Percentiles rank a stretch among this genome's conserved stretches.
phyloP scores from a whole-genome alignment of 306 rosid species.

The Rubus idaeus region DNA sequence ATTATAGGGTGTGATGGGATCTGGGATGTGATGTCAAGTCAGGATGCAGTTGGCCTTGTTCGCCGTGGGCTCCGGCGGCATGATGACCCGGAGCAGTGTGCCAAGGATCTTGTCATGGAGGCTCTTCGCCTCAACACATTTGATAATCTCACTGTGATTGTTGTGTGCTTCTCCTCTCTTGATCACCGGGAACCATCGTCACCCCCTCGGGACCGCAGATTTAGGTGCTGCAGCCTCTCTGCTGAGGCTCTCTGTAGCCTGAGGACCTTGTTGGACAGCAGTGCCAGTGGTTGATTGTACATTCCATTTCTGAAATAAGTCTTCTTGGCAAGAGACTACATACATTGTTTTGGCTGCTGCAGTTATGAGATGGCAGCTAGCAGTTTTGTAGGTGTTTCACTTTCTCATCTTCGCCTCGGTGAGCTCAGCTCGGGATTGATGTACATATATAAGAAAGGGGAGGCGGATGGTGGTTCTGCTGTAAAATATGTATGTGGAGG shows the following conservation, averaged over 20 bases:
- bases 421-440: conserved; percentile 23
- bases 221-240: conserved; percentile 79
- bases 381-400: conserved; percentile 46
- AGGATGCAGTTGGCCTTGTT: conserved; percentile 79
- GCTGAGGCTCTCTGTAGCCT: conserved; percentile 87
- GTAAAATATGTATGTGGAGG: conserved; percentile 32
- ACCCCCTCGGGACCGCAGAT: conserved; percentile 45
- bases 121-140: conserved; percentile 76
- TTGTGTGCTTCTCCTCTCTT: conserved; percentile 64
- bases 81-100: conserved; percentile 73
- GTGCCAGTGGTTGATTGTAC: conserved; percentile 46
- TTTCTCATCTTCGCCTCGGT: not conserved
- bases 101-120: conserved; percentile 81
- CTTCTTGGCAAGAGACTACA: not conserved
- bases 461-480: conserved; percentile 36
- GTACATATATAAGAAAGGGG: conserved; percentile 47
- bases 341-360: conserved; percentile 57
- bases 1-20: conserved; percentile 97
- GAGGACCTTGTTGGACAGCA: conserved; percentile 75
- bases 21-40: conserved; percentile 94
- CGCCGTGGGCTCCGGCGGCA: conserved; percentile 75
- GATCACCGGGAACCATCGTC: conserved; percentile 49
- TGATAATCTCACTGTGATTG: conserved; percentile 83
- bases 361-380: conserved; percentile 52
- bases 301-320: conserved; percentile 26